Evolutionary conservation across 352 stramenopile genomes (phyloP), one percentile per base, ranked within the genome.

Genomic region (Bremia lactucae): DNA sequence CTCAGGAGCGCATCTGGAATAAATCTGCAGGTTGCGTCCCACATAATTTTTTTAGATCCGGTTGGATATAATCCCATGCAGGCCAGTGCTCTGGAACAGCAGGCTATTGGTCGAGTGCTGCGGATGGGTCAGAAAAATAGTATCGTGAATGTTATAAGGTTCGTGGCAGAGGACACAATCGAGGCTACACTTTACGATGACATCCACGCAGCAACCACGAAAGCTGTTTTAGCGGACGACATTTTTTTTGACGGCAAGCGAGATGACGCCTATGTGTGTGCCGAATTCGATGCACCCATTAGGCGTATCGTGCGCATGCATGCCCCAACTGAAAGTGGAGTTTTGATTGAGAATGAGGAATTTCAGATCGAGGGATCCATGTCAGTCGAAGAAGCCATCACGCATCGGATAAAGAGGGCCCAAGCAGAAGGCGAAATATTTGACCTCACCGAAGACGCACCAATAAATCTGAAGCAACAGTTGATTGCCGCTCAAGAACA

Each of bases 101-200:
- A 94, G 28, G 81, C 81, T 13, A 85, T 91, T 45, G 81, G 81
- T 22, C 76, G 81, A 21, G 81, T 89, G 37, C 52, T 94, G 16
- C 70, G 81, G 7, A 94, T 94, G 78, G 81, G 81, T 6, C 81
- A 94, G 53, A 68, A 61, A n/a, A 79, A 90, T 37, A 42, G 46
- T 2, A 29, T 72, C 33, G 78, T 91, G 29, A 67, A 62, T 28
- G 75, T 94, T 20, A 62, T 84, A 35, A 72, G 78, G 19, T 73
- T 91, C 42, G 67, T 88, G 54, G 72, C 75, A 7, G 67, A 85
- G 46, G 59, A 74, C 43, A 85, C 78, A 6, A 62, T 94, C 23
- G 81, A 94, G 44, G 68, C 69, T 4, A 37, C 59, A 23, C 59
- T 94, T 0, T 91, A 80, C 52, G 67, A 84, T 40, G 66, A 83